Base-by-base conservation (phyloP, 108 stramenopile species). In the Fragilariopsis cylindrus region DNA sequence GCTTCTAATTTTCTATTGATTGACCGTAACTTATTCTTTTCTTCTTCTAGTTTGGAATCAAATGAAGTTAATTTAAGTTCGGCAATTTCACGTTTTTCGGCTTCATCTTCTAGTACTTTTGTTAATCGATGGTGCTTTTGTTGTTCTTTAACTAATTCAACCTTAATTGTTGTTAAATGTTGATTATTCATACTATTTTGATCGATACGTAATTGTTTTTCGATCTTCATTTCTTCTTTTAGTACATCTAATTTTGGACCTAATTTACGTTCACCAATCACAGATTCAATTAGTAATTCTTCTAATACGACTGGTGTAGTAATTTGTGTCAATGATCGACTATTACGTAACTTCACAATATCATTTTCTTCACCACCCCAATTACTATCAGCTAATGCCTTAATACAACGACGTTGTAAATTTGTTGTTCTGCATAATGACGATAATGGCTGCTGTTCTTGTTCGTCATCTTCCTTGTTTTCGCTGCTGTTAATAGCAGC, bases 401-500 rank as follows among this genome's bases (percentile, higher is more conserved):
- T 63, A 44, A 63, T 63, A 13, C 62, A 63, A 15, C 62, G 62
- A 5, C 46, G 43, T 40, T 63, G 62, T 42, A 63, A 44, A n/a
- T 15, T 45, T n/a, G 62, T 60, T 7, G 41, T 30, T 30, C 0
- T 30, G n/a, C 58, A 30, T 30, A 30, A 2, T 0, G 57, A 21
- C 57, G 15, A 13, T n/a, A 1, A 6, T n/a, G 57, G 7, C 13
- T 30, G 7, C 13, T 30, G 57, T 57, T 57, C 12, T 57, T n/a
- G 57, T 57, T 57, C 12, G 18, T n/a, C 19, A 40, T 57, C 57
- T 8, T 6, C 7, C 19, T 21, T 60, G 58, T 4, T 2, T 18
- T 8, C 9, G 58, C 13, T 30, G 30, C 30, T 30, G 30, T 30
- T 30, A 30, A 30, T 30, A 30, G 30, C 30, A 30, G 1, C 30